These are phyloP conservation scores for Ramalina intermedia DNA, from an alignment of 495 filamentous ascomycete genomes.

Conservation along the genomic window DNA sequence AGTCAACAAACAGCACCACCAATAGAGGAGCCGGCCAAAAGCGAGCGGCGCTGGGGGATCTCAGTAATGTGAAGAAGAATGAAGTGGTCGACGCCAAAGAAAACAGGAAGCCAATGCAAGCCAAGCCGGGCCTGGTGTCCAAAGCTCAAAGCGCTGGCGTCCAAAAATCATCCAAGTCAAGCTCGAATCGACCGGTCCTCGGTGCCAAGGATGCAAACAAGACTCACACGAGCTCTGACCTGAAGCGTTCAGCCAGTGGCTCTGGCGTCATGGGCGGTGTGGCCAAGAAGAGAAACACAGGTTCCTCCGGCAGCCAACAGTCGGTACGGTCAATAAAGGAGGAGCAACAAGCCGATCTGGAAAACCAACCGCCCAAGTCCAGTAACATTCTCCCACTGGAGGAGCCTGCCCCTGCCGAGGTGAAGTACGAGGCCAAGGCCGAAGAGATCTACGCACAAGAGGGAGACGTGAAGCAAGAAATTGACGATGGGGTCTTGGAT, in stretches of 20 bases:
- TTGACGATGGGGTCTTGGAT: constrained; percentile 41
- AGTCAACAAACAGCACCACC: constrained; percentile 40
- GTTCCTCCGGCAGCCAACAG: constrained; percentile 33
- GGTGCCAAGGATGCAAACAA: constrained; percentile 51
- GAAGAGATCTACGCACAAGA: constrained; percentile 20
- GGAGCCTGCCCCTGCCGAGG: constrained; percentile 16
- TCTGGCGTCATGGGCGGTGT: constrained; percentile 45
- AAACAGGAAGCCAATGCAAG: constrained; percentile 52
- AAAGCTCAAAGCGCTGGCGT: constrained; percentile 64
- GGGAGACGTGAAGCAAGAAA: constrained; percentile 25
- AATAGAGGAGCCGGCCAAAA: constrained; percentile 33
- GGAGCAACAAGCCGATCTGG: constrained; percentile 36
- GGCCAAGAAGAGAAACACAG: constrained; percentile 48
- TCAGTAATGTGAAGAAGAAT: constrained; percentile 82
- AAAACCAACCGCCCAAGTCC: constrained; percentile 40
- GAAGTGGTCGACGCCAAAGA: constrained; percentile 45
- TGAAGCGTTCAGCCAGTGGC: constrained; percentile 59
- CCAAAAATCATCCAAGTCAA: constrained; percentile 59
- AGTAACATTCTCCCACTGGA: constrained; percentile 25
- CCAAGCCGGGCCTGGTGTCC: constrained; percentile 51
- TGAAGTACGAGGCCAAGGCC: constrained; percentile 12
- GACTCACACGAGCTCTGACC: constrained; percentile 38
- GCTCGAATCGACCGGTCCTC: constrained; percentile 47
- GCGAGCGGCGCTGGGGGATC: constrained; percentile 74
- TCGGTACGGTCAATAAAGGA: constrained; percentile 35